Evolutionary conservation across 2,329 filamentous ascomycete genomes (phyloP).

Genomic region (Penicillium olsonii): DNA sequence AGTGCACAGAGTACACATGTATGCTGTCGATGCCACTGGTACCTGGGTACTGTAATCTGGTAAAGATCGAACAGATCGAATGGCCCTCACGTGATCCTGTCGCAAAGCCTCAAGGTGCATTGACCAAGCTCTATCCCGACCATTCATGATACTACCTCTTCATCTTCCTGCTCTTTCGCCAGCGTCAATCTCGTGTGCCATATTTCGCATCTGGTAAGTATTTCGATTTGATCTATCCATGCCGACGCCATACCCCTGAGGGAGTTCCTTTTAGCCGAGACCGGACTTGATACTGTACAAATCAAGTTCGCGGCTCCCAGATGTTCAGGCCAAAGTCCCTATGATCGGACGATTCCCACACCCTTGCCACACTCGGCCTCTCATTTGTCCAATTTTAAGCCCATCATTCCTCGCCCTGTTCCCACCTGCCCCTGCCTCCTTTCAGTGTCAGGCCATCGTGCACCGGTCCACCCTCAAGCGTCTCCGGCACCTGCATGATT

Average conservation of each 20-base stretch:
- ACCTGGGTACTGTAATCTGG: not conserved
- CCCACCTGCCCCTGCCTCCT: slow-evolving; percentile 19
- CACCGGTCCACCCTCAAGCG: slow-evolving; percentile 27
- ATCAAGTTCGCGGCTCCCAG: slow-evolving; percentile 16
- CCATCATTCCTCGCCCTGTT: slow-evolving; percentile 21
- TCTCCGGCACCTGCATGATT: slow-evolving; percentile 32
- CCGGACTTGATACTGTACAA: slow-evolving; percentile 16
- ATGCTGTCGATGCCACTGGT: no score
- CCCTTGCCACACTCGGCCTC: slow-evolving; percentile 10
- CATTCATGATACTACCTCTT: slow-evolving; percentile 1
- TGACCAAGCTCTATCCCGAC: slow-evolving; percentile 9
- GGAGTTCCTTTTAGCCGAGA: slow-evolving; percentile 15
- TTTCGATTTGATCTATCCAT: not conserved
- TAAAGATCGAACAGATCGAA: not conserved
- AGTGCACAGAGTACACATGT: no score
- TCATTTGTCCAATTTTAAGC: slow-evolving; percentile 22
- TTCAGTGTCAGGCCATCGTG: slow-evolving; percentile 33
- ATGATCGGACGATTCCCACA: slow-evolving; percentile 24
- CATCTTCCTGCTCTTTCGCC: not conserved
- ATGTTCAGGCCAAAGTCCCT: slow-evolving; percentile 15
- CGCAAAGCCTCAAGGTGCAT: slow-evolving; percentile 1
- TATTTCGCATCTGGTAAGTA: slow-evolving; percentile 9
- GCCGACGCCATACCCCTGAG: not conserved
- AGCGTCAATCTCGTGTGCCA: not conserved
- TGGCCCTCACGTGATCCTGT: not conserved